phyloP scores from a whole-genome alignment of 768 basidiomycete genomes.

The Pleurotus eryngii region DNA sequence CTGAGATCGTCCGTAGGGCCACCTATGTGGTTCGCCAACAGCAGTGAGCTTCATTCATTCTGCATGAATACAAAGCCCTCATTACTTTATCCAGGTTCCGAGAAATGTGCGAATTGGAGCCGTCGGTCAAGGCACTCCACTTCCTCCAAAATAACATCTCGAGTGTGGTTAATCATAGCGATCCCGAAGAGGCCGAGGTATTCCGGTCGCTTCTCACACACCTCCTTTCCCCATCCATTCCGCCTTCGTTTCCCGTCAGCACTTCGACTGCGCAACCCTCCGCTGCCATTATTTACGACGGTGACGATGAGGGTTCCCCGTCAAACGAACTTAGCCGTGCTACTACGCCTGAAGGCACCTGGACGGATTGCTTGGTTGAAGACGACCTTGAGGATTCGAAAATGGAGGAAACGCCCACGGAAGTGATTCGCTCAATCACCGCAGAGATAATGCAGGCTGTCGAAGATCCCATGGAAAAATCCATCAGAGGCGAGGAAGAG shows the following conservation, averaged over 20 bases:
- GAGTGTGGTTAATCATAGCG: slow-evolving; percentile 65
- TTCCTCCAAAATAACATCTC: slow-evolving; percentile 73
- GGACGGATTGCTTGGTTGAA: slow-evolving; percentile 39
- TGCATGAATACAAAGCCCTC: neutral
- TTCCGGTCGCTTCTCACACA: slow-evolving; percentile 69
- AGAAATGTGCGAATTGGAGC: slow-evolving; percentile 70
- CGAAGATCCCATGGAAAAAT: slow-evolving; percentile 25
- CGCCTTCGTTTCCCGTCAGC: slow-evolving; percentile 3
- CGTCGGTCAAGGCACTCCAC: slow-evolving; percentile 60
- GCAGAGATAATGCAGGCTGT: slow-evolving; percentile 14
- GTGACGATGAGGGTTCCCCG: slow-evolving; percentile 27
- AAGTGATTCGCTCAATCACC: slow-evolving; percentile 8
- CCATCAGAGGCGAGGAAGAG: slow-evolving; percentile 15
- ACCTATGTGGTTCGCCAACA: slow-evolving; percentile 67
- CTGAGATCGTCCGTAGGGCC: slow-evolving; percentile 62
- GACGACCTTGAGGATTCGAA: slow-evolving; percentile 23
- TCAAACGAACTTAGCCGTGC: slow-evolving; percentile 45
- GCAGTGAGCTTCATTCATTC: slow-evolving; percentile 44
- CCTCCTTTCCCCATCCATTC: slow-evolving; percentile 42
- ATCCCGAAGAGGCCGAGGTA: slow-evolving; percentile 53
- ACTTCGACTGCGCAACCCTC: slow-evolving; percentile 11
- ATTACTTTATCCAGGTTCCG: slow-evolving; percentile 51
- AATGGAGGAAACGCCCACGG: neutral
- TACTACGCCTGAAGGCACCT: slow-evolving; percentile 36
- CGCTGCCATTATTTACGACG: neutral